A percentile compares a stretch with the other conserved stretches of the same genome.
Conservation (phyloP, 2,329 filamentous ascomycete genomes). For the Leptographium procerum region DNA sequence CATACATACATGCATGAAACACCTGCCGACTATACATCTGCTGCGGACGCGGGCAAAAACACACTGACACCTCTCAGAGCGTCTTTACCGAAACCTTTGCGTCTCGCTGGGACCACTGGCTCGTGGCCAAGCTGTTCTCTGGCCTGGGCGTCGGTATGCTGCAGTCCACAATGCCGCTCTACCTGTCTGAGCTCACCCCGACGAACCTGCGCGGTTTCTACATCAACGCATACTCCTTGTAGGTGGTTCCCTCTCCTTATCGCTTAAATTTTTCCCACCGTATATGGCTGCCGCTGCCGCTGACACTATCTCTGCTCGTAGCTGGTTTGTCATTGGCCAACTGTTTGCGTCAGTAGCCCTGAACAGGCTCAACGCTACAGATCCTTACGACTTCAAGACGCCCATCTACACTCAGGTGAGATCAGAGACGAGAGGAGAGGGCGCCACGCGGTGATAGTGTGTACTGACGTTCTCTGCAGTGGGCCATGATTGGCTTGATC, state of each 20-base stretch:
- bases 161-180: slow-evolving; percentile 27
- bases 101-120: slow-evolving; percentile 26
- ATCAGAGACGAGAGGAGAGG: neutral
- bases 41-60: too few species aligned
- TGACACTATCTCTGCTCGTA: neutral
- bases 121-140: slow-evolving; percentile 19
- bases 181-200: slow-evolving; percentile 27
- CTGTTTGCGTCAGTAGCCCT: slow-evolving; percentile 31
- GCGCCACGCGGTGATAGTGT: too few species aligned
- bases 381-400: slow-evolving; percentile 23
- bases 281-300: neutral
- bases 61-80: too few species aligned
- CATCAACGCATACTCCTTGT: slow-evolving; percentile 28
- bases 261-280: too few species aligned
- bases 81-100: slow-evolving; percentile 25
- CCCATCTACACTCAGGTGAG: slow-evolving; percentile 22
- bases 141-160: slow-evolving; percentile 29
- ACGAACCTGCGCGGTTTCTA: slow-evolving; percentile 25
- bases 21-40: too few species aligned
- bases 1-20: too few species aligned
- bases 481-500: slow-evolving; percentile 29
- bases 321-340: slow-evolving; percentile 30
- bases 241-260: slow-evolving; percentile 7
- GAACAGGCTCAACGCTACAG: slow-evolving; percentile 19
- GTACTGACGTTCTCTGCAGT: slow-evolving; percentile 19